These are phyloP conservation scores for Cairneyella variabilis DNA, from an alignment of 495 filamentous ascomycete genomes.

Conservation along the genomic window DNA sequence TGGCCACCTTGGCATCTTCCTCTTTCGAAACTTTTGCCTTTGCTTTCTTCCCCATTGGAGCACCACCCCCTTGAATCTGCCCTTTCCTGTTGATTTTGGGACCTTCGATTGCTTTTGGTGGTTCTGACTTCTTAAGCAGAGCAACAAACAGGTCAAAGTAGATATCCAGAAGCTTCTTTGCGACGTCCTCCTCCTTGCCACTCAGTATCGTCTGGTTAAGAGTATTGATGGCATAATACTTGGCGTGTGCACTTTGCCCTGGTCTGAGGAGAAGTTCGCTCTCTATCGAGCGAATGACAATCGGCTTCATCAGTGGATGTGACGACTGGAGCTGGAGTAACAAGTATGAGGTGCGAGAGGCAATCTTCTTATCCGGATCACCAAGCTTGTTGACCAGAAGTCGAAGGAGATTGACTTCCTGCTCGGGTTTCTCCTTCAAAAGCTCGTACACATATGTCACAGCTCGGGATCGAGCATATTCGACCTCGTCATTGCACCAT, in stretches of 20 bases:
- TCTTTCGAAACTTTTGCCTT: constrained; percentile 43
- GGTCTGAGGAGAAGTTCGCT: constrained; percentile 82
- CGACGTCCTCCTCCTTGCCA: constrained; percentile 75
- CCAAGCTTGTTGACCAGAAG: constrained; percentile 94
- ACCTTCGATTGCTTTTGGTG: constrained; percentile 14
- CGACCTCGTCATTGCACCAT: constrained; percentile 92
- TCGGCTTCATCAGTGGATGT: constrained; percentile 89
- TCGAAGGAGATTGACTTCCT: constrained; percentile 89
- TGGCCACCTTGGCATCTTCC: constrained; percentile 52
- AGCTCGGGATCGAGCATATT: constrained; percentile 80
- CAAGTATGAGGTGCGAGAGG: constrained; percentile 86
- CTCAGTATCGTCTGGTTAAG: constrained; percentile 94
- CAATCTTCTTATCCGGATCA: constrained; percentile 89
- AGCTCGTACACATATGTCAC: constrained; percentile 86
- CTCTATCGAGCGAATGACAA: constrained; percentile 80
- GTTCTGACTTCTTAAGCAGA: constrained; percentile 57
- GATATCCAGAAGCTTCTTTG: constrained; percentile 74
- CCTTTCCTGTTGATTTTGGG: constrained; percentile 36
- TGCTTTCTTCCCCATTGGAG: constrained; percentile 43
- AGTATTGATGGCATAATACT: constrained; percentile 94
- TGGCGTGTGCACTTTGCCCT: constrained; percentile 80
- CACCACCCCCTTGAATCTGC: constrained; percentile 47
- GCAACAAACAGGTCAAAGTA: constrained; percentile 86
- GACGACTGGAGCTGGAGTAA: constrained; percentile 82
- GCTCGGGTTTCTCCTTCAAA: constrained; percentile 92